These are phyloP conservation scores for Backusella tuberculispora DNA, from an alignment of 192 early-diverging fungal species.

Conservation along the genomic window DNA sequence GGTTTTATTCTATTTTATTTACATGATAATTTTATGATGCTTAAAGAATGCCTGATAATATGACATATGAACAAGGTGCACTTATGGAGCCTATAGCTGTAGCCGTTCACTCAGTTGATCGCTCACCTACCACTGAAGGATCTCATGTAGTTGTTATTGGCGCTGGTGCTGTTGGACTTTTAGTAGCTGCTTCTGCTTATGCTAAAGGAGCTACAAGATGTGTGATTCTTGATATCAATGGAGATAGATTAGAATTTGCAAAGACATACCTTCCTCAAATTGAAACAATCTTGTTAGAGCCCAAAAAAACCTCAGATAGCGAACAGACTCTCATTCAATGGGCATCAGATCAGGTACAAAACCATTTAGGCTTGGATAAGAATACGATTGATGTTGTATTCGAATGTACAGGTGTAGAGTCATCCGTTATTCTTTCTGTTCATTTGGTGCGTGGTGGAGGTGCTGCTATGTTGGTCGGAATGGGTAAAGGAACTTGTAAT, in stretches of 20 bases:
- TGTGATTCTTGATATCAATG: conserved; percentile 41
- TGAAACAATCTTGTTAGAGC: neutral
- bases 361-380: conserved; percentile 14
- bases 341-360: neutral
- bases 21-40: neutral
- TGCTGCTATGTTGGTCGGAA: conserved; percentile 35
- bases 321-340: neutral
- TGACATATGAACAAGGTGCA: conserved; percentile 43
- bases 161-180: conserved; percentile 44
- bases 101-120: conserved; percentile 38
- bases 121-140: conserved; percentile 25
- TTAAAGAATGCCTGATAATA: conserved; percentile 39
- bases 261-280: conserved; percentile 29
- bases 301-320: conserved; percentile 1
- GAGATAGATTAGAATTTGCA: conserved; percentile 33
- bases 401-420: conserved; percentile 40
- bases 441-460: conserved; percentile 31
- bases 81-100: conserved; percentile 45
- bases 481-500: conserved; percentile 23
- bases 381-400: conserved; percentile 30
- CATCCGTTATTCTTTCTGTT: conserved; percentile 34
- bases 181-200: conserved; percentile 35
- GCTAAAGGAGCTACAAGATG: conserved; percentile 36
- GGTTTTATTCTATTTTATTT: too few relatives aligned
- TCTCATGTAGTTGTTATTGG: conserved; percentile 41